phyloP scores from a whole-genome alignment of 2,329 filamentous ascomycete genomes.

The Fonsecaea multimorphosa region DNA sequence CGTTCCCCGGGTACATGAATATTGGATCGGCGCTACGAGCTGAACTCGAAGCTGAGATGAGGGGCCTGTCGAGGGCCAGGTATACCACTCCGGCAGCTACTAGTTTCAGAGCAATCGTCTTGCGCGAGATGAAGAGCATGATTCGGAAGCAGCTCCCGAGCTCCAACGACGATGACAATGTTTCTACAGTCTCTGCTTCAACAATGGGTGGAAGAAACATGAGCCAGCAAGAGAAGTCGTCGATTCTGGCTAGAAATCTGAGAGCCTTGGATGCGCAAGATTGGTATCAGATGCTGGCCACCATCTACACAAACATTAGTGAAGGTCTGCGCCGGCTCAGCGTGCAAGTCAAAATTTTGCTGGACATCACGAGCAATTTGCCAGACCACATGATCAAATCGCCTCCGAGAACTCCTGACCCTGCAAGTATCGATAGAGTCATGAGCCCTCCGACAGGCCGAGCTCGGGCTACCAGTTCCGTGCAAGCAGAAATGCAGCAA shows the following conservation, averaged over 20 bases:
- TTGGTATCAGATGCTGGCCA: constrained; percentile 80
- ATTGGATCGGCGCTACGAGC: constrained; percentile 73
- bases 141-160: constrained; percentile 87
- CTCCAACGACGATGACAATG: constrained; percentile 90
- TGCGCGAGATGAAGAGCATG: constrained; percentile 83
- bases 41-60: constrained; percentile 72
- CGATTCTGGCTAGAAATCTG: constrained; percentile 84
- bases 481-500: constrained; percentile 67
- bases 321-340: constrained; percentile 85
- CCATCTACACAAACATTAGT: constrained; percentile 84
- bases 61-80: constrained; percentile 79
- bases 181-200: constrained; percentile 84
- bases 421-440: constrained; percentile 29
- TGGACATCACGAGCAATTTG: constrained; percentile 82
- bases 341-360: constrained; percentile 90
- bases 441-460: constrained; percentile 31
- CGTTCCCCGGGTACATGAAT: constrained; percentile 78
- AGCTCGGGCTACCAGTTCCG: constrained; percentile 34
- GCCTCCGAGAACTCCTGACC: constrained; percentile 55
- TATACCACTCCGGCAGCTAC: constrained; percentile 82
- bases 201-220: constrained; percentile 73
- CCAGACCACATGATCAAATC: constrained; percentile 53
- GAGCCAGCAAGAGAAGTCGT: constrained; percentile 86
- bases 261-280: constrained; percentile 81
- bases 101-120: constrained; percentile 79